These are phyloP conservation scores for Backusella australiensis DNA, from an alignment of 192 early-diverging fungal genomes.

Conservation along the genomic window DNA sequence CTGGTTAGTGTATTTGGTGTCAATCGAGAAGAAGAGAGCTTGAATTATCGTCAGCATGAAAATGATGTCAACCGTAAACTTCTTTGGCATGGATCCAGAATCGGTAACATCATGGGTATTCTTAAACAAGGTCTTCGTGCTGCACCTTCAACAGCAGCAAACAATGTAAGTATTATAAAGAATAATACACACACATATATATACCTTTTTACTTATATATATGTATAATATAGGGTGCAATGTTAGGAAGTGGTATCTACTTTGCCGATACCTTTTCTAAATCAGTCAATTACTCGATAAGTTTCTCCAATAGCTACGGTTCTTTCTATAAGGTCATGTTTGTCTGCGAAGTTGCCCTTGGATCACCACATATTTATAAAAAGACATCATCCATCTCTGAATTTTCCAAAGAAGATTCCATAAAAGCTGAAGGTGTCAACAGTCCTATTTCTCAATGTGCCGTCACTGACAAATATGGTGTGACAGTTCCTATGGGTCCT, in stretches of 20 bases:
- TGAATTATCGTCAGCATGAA: slow-evolving; percentile 45
- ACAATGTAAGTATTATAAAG: slow-evolving; percentile 20
- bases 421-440: slow-evolving; percentile 61
- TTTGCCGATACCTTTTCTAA: slow-evolving; percentile 82
- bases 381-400: slow-evolving; percentile 39
- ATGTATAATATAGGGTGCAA: slow-evolving; percentile 44
- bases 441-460: slow-evolving; percentile 51
- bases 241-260: slow-evolving; percentile 85
- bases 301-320: slow-evolving; percentile 30
- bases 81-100: slow-evolving; percentile 78
- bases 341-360: slow-evolving; percentile 79
- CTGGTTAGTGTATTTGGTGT: slow-evolving; percentile 53
- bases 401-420: slow-evolving; percentile 51
- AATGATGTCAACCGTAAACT: slow-evolving; percentile 62
- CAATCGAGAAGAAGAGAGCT: slow-evolving; percentile 56
- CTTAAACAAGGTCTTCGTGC: slow-evolving; percentile 36
- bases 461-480: slow-evolving; percentile 26
- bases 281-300: slow-evolving; percentile 69
- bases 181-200: not conserved
- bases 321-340: slow-evolving; percentile 54
- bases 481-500: slow-evolving; percentile 10
- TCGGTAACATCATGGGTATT: slow-evolving; percentile 65
- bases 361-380: slow-evolving; percentile 48
- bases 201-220: not conserved
- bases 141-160: slow-evolving; percentile 13